Evolutionary conservation across 352 stramenopile genomes (phyloP).

Genomic region (Phytopythium montanum): DNA sequence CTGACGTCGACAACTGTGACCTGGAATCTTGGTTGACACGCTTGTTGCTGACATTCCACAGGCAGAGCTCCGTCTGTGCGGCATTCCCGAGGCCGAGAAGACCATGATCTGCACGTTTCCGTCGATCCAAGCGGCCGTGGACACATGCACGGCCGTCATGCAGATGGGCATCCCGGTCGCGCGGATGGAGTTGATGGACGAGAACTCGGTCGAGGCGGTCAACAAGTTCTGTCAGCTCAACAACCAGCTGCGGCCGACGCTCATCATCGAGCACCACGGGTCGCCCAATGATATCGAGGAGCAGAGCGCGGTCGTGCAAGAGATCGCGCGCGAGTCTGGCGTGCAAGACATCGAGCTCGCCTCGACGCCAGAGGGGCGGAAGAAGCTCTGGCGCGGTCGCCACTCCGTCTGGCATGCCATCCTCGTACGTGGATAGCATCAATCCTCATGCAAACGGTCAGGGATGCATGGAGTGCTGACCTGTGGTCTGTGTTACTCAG

Average conservation of each 20-base stretch:
- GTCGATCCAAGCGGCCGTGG: constrained; percentile 74
- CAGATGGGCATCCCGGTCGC: constrained; percentile 82
- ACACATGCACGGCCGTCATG: constrained; percentile 71
- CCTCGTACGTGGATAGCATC: constrained; percentile 27
- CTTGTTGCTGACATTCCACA: constrained; percentile 3
- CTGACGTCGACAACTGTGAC: neutral
- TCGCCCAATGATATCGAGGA: constrained; percentile 64
- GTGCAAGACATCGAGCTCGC: constrained; percentile 73
- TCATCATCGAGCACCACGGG: constrained; percentile 95
- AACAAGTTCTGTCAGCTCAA: constrained; percentile 76
- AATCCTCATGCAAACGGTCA: neutral
- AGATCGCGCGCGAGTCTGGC: constrained; percentile 77
- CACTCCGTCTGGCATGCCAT: constrained; percentile 80
- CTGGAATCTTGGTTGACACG: neutral
- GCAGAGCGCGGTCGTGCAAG: constrained; percentile 74
- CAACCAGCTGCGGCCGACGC: constrained; percentile 69
- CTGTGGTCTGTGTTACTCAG: constrained; percentile 12
- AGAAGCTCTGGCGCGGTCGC: constrained; percentile 70
- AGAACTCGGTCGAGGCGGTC: constrained; percentile 56
- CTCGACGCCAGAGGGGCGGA: constrained; percentile 52
- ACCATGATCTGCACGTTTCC: constrained; percentile 91
- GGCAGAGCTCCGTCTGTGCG: constrained; percentile 90
- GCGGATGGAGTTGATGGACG: constrained; percentile 83
- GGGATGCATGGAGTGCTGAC: neutral
- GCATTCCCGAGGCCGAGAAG: constrained; percentile 83